A percentile compares a stretch with the other conserved stretches of the same genome.
These are phyloP conservation scores for Leccinum aurantiacum DNA, from an alignment of 768 basidiomycete genomes.

Conservation along the genomic window DNA sequence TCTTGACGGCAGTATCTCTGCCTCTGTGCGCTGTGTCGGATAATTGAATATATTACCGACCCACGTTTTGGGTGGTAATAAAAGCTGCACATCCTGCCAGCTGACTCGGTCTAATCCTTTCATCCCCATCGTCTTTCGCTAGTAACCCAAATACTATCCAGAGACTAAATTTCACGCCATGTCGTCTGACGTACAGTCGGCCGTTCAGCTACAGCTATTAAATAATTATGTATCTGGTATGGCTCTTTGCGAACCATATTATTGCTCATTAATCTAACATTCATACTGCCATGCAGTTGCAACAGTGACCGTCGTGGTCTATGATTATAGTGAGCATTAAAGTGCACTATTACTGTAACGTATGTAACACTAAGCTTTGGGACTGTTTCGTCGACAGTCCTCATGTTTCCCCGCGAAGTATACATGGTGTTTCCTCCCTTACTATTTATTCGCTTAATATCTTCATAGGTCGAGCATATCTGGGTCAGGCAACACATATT, in stretches of 20 bases:
- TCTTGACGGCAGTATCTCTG: not conserved
- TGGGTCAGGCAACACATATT: no score
- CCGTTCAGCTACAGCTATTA: not conserved
- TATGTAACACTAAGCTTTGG: not conserved
- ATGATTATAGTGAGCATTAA: not conserved
- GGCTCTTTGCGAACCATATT: not conserved
- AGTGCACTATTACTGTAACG: not conserved
- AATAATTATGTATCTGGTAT: not conserved
- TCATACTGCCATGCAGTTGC: not conserved
- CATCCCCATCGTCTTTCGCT: not conserved
- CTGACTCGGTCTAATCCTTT: no score
- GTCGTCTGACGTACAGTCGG: not conserved
- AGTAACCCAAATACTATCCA: not conserved
- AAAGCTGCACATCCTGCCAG: no score
- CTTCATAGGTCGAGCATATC: no score
- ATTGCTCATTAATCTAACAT: not conserved
- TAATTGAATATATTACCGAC: no score
- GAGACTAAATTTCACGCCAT: not conserved
- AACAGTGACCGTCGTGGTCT: not conserved
- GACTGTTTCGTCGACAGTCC: not conserved
- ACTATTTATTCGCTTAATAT: no score
- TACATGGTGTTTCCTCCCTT: not conserved
- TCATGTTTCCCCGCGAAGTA: not conserved
- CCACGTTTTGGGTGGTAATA: no score
- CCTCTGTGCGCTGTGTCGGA: not conserved